phyloP scores from a whole-genome alignment of 495 filamentous ascomycete species.

The Aspergillus mulundensis region DNA sequence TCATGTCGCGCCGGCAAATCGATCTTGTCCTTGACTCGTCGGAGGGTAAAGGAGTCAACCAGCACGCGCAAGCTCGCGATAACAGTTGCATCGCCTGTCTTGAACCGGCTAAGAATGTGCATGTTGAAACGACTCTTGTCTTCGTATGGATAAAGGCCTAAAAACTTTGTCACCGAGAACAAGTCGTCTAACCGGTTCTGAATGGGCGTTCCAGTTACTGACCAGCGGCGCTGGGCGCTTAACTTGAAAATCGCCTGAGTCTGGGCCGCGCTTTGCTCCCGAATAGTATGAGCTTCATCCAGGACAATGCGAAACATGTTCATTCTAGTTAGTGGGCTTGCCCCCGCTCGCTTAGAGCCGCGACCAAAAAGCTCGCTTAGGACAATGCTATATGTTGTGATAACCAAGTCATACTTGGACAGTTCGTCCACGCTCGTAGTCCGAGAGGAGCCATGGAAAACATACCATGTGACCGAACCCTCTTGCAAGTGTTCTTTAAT shows the following conservation, averaged over 20 bases:
- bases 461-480: constrained; percentile 59
- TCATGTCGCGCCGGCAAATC: constrained; percentile 73
- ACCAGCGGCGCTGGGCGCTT: constrained; percentile 81
- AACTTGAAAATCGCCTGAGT: constrained; percentile 83
- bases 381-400: constrained; percentile 90
- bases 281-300: constrained; percentile 93
- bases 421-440: constrained; percentile 63
- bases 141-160: constrained; percentile 82
- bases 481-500: constrained; percentile 73
- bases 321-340: constrained; percentile 65
- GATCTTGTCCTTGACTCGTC: constrained; percentile 89
- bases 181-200: constrained; percentile 93
- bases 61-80: constrained; percentile 83
- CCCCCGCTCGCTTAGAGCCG: constrained; percentile 49
- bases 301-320: constrained; percentile 95
- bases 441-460: constrained; percentile 80
- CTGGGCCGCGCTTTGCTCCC: constrained; percentile 73
- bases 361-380: constrained; percentile 67
- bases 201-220: constrained; percentile 88
- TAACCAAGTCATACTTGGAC: constrained; percentile 71
- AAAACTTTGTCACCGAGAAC: constrained; percentile 82
- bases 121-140: constrained; percentile 68
- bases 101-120: constrained; percentile 77
- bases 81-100: constrained; percentile 70
- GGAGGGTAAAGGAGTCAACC: constrained; percentile 85